Percentiles rank a stretch among this genome's conserved stretches.
These are phyloP conservation scores for Saccharomyces kudriavzevii DNA, from an alignment of 805 yeast species.

Conservation along the genomic window DNA sequence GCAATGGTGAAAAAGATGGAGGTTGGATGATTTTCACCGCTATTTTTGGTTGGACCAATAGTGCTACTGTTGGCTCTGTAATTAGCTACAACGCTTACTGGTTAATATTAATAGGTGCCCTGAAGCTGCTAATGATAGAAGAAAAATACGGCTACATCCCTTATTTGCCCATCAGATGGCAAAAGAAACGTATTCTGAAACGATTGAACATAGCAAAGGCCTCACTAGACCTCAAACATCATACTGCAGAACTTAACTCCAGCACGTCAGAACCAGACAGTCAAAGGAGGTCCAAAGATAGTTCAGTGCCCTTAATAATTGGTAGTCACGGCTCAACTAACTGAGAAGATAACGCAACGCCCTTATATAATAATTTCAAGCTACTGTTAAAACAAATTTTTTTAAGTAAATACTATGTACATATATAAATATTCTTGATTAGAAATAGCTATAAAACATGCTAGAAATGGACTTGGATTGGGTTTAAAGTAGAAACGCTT, in stretches of 20 bases:
- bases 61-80: conserved; percentile 87
- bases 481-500: too few species aligned
- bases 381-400: not conserved
- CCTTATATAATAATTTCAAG: not conserved
- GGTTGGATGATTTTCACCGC: conserved; percentile 89
- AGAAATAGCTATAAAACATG: not conserved
- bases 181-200: conserved; percentile 43
- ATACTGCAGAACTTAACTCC: not conserved
- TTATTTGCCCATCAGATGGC: conserved; percentile 52
- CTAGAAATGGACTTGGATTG: too few species aligned
- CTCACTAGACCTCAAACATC: conserved; percentile 17
- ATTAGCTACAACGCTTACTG: conserved; percentile 65
- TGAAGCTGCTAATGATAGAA: conserved; percentile 42
- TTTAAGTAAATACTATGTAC: not conserved
- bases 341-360: not conserved
- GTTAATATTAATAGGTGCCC: conserved; percentile 40
- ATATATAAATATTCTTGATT: not conserved
- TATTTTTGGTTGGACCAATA: conserved; percentile 86
- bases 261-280: not conserved
- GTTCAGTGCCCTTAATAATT: conserved; percentile 17
- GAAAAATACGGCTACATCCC: conserved; percentile 56
- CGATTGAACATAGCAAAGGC: conserved; percentile 28
- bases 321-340: not conserved
- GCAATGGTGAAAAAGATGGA: conserved; percentile 88
- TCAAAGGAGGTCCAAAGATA: conserved; percentile 20